Evolutionary conservation across 306 rosid species (phyloP).

Genomic region (Trichosanthes truncata): DNA sequence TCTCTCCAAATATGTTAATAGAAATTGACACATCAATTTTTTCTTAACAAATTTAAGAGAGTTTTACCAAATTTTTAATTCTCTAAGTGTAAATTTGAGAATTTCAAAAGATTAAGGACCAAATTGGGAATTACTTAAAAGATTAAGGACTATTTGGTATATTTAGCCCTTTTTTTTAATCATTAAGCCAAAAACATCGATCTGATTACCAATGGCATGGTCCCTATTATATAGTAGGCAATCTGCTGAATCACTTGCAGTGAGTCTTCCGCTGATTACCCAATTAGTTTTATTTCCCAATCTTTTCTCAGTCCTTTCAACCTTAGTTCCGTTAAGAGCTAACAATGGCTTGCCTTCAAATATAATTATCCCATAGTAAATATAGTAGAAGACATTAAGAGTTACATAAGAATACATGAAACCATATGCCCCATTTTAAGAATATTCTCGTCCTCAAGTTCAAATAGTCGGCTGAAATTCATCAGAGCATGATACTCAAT

Average conservation of each 20-base stretch:
- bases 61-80: neutral
- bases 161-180: neutral
- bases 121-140: neutral
- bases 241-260: neutral
- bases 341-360: neutral
- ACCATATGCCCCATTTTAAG: neutral
- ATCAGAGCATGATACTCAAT: neutral
- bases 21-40: neutral
- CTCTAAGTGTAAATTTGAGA: neutral
- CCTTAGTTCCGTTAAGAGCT: neutral
- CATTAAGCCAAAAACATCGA: neutral
- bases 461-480: neutral
- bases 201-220: neutral
- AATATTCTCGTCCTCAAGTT: neutral
- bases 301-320: neutral
- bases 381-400: neutral
- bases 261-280: neutral
- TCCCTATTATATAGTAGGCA: neutral
- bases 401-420: neutral
- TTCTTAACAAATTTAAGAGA: neutral
- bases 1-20: neutral
- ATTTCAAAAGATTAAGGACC: neutral
- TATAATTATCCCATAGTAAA: neutral
- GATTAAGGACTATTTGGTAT: neutral
- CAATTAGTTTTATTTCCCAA: neutral